Evolutionary conservation across 129 eudicot species (phyloP).

Genomic region (Centella asiatica): DNA sequence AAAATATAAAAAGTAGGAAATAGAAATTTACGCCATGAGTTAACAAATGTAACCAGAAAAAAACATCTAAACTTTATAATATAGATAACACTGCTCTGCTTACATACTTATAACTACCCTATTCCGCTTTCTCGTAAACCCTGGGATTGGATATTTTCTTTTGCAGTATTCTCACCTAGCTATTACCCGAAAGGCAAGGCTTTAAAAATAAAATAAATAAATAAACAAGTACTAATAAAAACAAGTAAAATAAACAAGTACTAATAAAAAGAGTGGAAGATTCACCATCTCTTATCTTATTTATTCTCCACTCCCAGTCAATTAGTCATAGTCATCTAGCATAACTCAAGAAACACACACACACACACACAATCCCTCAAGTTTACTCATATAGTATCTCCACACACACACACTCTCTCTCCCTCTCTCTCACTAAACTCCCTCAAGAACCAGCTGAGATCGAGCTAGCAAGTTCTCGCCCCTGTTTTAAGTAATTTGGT

Average conservation of each 20-base stretch:
- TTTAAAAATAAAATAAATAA: too few relatives aligned
- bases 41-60: too few relatives aligned
- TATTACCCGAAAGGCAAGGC: too few relatives aligned
- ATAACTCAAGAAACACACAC: slow-evolving; percentile 13
- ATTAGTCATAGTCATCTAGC: slow-evolving; percentile 23
- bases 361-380: slow-evolving; percentile 23
- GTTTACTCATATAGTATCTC: slow-evolving; percentile 21
- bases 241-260: neutral
- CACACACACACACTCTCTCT: slow-evolving; percentile 12
- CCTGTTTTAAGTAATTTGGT: slow-evolving; percentile 4
- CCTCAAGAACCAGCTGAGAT: too few relatives aligned
- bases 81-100: too few relatives aligned
- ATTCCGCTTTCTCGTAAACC: too few relatives aligned
- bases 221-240: neutral
- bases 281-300: slow-evolving; percentile 2
- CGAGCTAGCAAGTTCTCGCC: slow-evolving; percentile 13
- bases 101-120: too few relatives aligned
- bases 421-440: slow-evolving; percentile 31
- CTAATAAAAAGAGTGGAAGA: neutral
- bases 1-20: too few relatives aligned
- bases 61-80: too few relatives aligned
- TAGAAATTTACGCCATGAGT: too few relatives aligned
- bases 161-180: too few relatives aligned
- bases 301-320: slow-evolving; percentile 26
- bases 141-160: too few relatives aligned